Evolutionary conservation across 495 filamentous ascomycete species (phyloP).

Genomic region (Penicillium mononematosum): DNA sequence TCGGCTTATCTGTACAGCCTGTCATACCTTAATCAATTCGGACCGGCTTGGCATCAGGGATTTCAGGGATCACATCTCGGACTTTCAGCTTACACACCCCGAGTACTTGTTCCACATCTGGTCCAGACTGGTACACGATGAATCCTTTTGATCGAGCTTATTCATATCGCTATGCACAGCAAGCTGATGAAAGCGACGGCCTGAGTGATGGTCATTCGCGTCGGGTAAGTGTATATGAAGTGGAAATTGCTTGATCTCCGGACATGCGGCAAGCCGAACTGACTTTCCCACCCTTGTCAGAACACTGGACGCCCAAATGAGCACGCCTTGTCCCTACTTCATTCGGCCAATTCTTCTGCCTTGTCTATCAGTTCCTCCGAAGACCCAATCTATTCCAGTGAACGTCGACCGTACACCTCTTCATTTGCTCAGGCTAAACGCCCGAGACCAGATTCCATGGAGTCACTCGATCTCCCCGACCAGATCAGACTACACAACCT

Average conservation of each 20-base stretch:
- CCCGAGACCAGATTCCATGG: conserved; percentile 1
- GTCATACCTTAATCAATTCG: conserved; percentile 6
- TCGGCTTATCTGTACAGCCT: background rate
- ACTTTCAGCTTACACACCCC: conserved; percentile 4
- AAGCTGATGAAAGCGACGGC: conserved; percentile 1
- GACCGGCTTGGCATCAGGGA: conserved; percentile 10
- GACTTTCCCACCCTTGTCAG: background rate
- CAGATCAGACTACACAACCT: conserved; percentile 11
- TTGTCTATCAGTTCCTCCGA: background rate
- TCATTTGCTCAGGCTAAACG: background rate
- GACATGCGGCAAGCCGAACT: conserved; percentile 12
- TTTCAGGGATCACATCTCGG: conserved; percentile 1
- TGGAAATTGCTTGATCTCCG: conserved; percentile 6
- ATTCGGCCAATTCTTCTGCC: background rate
- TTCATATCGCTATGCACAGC: background rate
- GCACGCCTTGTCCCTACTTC: background rate
- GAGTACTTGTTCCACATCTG: background rate
- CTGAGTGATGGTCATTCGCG: background rate
- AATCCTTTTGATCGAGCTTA: background rate
- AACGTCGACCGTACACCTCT: background rate
- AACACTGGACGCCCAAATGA: background rate
- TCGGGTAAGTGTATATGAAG: conserved; percentile 4
- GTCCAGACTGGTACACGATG: background rate
- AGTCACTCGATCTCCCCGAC: conserved; percentile 2
- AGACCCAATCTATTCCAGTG: background rate